Conservation (phyloP, 305 asterid species). For the Plantago lanceolata region DNA sequence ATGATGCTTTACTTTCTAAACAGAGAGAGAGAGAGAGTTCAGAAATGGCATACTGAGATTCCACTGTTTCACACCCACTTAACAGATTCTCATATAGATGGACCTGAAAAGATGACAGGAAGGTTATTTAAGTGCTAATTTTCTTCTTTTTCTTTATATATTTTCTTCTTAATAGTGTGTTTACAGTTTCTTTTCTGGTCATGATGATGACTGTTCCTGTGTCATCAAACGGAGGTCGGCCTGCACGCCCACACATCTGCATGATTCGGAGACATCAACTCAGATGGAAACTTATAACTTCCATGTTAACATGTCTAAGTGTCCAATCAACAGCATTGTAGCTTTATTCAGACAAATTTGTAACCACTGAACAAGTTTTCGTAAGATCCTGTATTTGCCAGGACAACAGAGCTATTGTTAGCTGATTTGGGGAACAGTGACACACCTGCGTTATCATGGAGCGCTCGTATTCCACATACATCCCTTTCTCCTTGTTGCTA, state of each 20-base stretch:
- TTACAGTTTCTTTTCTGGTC: slow-evolving; percentile 96
- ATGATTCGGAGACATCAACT: slow-evolving; percentile 25
- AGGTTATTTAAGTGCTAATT: slow-evolving; percentile 21
- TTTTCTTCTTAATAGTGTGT: slow-evolving; percentile 16
- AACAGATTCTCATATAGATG: slow-evolving; percentile 90
- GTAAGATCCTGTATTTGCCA: neutral
- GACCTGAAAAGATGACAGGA: slow-evolving; percentile 47
- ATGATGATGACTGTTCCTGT: slow-evolving; percentile 90
- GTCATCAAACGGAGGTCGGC: slow-evolving; percentile 98
- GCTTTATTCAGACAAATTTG: slow-evolving; percentile 19
- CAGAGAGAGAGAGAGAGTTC: slow-evolving; percentile 23
- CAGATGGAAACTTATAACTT: slow-evolving; percentile 14
- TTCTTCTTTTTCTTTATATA: slow-evolving; percentile 9
- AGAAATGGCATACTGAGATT: slow-evolving; percentile 79
- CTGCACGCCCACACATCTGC: slow-evolving; percentile 99
- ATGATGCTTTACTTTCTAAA: slow-evolving; percentile 19
- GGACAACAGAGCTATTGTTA: slow-evolving; percentile 13
- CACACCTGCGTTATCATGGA: slow-evolving; percentile 86
- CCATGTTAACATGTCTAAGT: slow-evolving; percentile 19
- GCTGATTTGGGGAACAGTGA: slow-evolving; percentile 22
- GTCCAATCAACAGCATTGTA: slow-evolving; percentile 18
- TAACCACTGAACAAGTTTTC: slow-evolving; percentile 17
- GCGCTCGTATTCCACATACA: slow-evolving; percentile 87
- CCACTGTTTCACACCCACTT: slow-evolving; percentile 94
- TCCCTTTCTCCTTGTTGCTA: slow-evolving; percentile 96